A percentile compares a stretch with the other conserved stretches of the same genome.
phyloP scores from a whole-genome alignment of 2,329 filamentous ascomycete genomes.

The Knufia petricola region DNA sequence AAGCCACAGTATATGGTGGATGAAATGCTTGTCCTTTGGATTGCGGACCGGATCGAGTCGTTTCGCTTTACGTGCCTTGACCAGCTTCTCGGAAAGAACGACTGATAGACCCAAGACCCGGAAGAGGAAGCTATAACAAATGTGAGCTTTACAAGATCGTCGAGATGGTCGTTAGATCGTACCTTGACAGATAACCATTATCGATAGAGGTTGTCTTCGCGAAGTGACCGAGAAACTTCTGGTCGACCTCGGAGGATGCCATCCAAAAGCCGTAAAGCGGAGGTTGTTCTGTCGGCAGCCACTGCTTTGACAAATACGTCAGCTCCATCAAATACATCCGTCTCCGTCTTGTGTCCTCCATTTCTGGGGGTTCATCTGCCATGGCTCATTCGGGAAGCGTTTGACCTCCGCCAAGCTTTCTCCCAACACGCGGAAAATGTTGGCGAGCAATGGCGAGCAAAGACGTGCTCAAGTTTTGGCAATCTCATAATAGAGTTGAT shows the following conservation, averaged over 20 bases:
- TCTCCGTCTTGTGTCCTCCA: background rate
- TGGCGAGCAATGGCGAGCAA: background rate
- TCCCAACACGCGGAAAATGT: slow-evolving; percentile 1
- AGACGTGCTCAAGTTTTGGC: background rate
- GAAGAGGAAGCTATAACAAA: slow-evolving; percentile 55
- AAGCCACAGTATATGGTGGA: slow-evolving; percentile 91
- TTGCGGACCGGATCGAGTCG: slow-evolving; percentile 69
- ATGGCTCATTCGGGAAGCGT: background rate
- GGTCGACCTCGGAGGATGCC: slow-evolving; percentile 95
- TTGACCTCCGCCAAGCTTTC: slow-evolving; percentile 3
- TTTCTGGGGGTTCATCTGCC: background rate
- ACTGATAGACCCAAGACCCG: slow-evolving; percentile 86
- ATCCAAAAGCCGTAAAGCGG: slow-evolving; percentile 46
- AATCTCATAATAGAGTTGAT: slow-evolving; percentile 3
- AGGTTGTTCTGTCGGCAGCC: slow-evolving; percentile 26
- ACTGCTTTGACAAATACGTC: slow-evolving; percentile 26
- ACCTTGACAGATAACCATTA: slow-evolving; percentile 65
- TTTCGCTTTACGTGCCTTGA: slow-evolving; percentile 72
- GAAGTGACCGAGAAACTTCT: slow-evolving; percentile 88
- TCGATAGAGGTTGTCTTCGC: slow-evolving; percentile 68
- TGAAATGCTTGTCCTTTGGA: slow-evolving; percentile 63
- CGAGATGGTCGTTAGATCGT: slow-evolving; percentile 3
- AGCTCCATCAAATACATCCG: slow-evolving; percentile 18
- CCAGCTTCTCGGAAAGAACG: slow-evolving; percentile 72
- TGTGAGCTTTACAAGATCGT: background rate